A percentile compares a stretch with the other conserved stretches of the same genome.
phyloP scores from a whole-genome alignment of 306 rosid genomes.

The Canavalia gladiata region DNA sequence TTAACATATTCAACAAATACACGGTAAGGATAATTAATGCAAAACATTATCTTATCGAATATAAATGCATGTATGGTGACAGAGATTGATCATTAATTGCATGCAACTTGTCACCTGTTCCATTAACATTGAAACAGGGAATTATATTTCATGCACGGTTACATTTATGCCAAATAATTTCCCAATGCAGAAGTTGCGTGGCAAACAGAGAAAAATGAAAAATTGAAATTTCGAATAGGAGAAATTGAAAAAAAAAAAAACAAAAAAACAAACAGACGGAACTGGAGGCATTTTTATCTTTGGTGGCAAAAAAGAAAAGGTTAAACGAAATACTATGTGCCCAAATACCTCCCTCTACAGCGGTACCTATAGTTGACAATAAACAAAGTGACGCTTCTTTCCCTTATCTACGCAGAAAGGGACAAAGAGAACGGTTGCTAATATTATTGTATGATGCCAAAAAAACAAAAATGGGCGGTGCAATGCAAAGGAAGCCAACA shows the following conservation, averaged over 20 bases:
- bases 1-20: background rate
- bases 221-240: background rate
- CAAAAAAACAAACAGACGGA: too few relatives aligned
- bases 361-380: conserved; percentile 26
- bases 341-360: background rate
- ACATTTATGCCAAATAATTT: background rate
- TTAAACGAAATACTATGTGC: background rate
- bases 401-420: background rate
- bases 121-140: background rate
- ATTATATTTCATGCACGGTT: conserved; percentile 18
- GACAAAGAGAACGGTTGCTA: conserved; percentile 17
- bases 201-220: background rate
- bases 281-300: background rate
- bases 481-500: conserved; percentile 10
- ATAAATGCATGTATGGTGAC: background rate
- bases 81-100: background rate
- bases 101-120: background rate
- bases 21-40: background rate
- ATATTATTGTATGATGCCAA: background rate
- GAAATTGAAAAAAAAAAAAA: background rate
- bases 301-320: background rate
- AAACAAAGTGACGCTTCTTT: background rate
- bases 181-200: background rate
- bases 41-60: background rate
- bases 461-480: background rate